Evolutionary conservation across 1,284 basidiomycete genomes (phyloP), one percentile per base, ranked within the genome.

Genomic region (Pterula multifida): DNA sequence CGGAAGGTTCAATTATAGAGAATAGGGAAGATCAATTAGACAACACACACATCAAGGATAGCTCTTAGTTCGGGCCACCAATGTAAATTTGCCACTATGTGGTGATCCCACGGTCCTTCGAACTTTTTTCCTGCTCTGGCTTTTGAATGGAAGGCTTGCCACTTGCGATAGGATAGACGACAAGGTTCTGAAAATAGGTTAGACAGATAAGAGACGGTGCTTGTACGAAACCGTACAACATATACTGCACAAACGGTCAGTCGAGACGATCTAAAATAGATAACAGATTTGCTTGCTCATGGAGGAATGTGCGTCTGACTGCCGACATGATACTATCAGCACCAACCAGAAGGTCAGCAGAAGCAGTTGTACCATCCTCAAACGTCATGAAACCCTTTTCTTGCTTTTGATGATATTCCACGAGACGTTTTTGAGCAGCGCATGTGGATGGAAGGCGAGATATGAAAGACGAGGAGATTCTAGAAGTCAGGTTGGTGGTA

Each of bases 401-500:
- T 60, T 47, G 58, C 58, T 48, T 58, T 55, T 73, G 70, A 1
- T 55, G 59, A 57, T 75, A 79, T 19, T 70, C 70, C 48, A 61
- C 61, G 48, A 77, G 63, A 3, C 75, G 71, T 59, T 76, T 78
- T 11, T 64, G n/a, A 67, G 57, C 70, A 72, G 48, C 69, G 65
- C 4, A 69, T 65, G 36, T 60, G 61, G 53, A 65, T 68, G 11
- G 66, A 58, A 36, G 64, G 55, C 3, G 69, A 67, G 15, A 78
- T 61, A 48, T 64, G 67, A 47, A 62, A 57, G 12, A 77, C 64
- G 50, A 78, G 66, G 0, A 67, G 69, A 45, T 64, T 63, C 50
- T 76, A 72, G 54, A 77, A 74, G 54, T 77, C 73, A 26, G 73
- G 68, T 2, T 76, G 68, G 59, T 76, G 75, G 54, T 76, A 69